A percentile compares a stretch with the other conserved stretches of the same genome.
Evolutionary conservation across 2,329 filamentous ascomycete species (phyloP).

Genomic region (Arthrobotrys sphaeroides): DNA sequence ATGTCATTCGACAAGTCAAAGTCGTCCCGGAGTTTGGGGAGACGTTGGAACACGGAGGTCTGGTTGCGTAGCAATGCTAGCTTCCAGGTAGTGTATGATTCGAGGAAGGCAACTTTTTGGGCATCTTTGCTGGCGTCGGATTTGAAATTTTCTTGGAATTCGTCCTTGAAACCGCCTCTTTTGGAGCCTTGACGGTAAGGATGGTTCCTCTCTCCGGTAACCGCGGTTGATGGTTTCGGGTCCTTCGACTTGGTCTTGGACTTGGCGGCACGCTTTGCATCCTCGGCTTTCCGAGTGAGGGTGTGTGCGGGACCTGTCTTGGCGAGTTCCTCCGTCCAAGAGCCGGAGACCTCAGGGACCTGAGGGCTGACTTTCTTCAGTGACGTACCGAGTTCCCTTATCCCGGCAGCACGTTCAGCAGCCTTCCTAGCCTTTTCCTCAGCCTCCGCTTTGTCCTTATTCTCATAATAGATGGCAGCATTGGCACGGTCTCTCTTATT

Average conservation of each 20-base stretch:
- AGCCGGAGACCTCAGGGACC: background rate
- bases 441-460: background rate
- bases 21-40: slow-evolving; percentile 25
- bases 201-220: background rate
- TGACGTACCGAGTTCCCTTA: slow-evolving; percentile 1
- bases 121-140: slow-evolving; percentile 40
- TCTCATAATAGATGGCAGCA: background rate
- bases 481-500: background rate
- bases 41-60: slow-evolving; percentile 10
- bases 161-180: slow-evolving; percentile 18
- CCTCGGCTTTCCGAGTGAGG: background rate
- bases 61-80: background rate
- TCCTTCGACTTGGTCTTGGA: background rate
- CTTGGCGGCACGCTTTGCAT: background rate
- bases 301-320: background rate
- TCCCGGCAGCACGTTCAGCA: slow-evolving; percentile 1
- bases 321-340: background rate
- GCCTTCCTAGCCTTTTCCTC: background rate
- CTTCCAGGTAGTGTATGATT: slow-evolving; percentile 24
- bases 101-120: slow-evolving; percentile 32
- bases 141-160: slow-evolving; percentile 42
- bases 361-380: background rate
- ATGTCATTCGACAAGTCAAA: background rate
- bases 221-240: background rate
- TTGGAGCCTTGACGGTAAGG: background rate